These are phyloP conservation scores for Rhizopogon sp. DNA, from an alignment of 768 basidiomycete genomes.

Conservation along the genomic window DNA sequence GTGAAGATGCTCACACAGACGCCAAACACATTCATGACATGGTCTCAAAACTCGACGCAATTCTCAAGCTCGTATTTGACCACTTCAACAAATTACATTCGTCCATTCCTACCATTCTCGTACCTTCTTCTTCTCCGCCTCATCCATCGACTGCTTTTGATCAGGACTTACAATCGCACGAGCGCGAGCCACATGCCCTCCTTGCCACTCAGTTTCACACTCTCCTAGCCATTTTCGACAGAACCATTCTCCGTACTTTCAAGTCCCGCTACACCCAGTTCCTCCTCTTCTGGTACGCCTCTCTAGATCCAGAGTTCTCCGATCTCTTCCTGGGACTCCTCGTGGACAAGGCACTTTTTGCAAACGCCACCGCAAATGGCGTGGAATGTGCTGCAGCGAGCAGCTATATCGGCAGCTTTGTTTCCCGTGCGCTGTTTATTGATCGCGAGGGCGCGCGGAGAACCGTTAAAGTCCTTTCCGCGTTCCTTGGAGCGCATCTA, in stretches of 20 bases:
- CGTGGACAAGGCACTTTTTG: slow-evolving; percentile 82
- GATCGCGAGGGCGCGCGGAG: slow-evolving; percentile 67
- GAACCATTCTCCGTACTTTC: slow-evolving; percentile 90
- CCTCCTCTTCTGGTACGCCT: slow-evolving; percentile 92
- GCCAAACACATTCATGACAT: slow-evolving; percentile 74
- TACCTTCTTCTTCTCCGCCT: slow-evolving; percentile 12
- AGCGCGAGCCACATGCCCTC: slow-evolving; percentile 22
- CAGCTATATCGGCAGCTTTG: slow-evolving; percentile 89
- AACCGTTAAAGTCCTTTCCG: slow-evolving; percentile 81
- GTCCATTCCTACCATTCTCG: slow-evolving; percentile 15
- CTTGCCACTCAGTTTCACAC: slow-evolving; percentile 72
- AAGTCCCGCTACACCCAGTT: slow-evolving; percentile 98
- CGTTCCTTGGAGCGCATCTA: slow-evolving; percentile 74
- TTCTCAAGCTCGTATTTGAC: slow-evolving; percentile 79
- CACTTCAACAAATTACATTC: slow-evolving; percentile 61
- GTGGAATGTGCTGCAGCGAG: slow-evolving; percentile 91
- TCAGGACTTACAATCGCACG: slow-evolving; percentile 20
- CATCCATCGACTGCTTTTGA: slow-evolving; percentile 20
- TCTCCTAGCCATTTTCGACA: slow-evolving; percentile 90
- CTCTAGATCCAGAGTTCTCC: slow-evolving; percentile 81
- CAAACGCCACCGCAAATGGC: slow-evolving; percentile 26
- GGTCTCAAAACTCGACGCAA: slow-evolving; percentile 88
- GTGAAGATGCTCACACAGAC: slow-evolving; percentile 36
- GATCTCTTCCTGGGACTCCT: slow-evolving; percentile 94
- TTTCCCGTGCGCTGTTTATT: slow-evolving; percentile 85